Evolutionary conservation across 192 early-diverging fungal genomes (phyloP).

Genomic region (Linnemannia schmuckeri): DNA sequence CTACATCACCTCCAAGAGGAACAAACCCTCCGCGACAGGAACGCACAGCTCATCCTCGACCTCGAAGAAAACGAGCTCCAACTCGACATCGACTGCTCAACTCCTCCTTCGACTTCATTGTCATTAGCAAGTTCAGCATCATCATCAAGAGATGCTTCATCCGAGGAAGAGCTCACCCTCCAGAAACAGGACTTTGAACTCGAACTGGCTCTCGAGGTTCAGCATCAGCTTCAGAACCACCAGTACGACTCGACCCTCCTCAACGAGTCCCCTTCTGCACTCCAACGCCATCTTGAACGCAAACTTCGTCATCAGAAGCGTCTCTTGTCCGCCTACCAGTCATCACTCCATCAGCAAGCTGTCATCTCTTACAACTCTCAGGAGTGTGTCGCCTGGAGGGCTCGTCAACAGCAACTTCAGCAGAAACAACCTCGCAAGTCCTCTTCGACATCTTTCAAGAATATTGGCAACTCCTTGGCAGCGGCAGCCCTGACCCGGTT

Average conservation of each 20-base stretch:
- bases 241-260: slow-evolving; percentile 37
- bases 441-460: neutral
- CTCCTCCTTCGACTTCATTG: neutral
- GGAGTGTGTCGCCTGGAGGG: slow-evolving; percentile 49
- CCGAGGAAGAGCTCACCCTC: slow-evolving; percentile 25
- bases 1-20: slow-evolving; percentile 50
- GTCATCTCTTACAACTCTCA: slow-evolving; percentile 28
- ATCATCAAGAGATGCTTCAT: neutral
- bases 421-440: neutral
- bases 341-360: slow-evolving; percentile 29
- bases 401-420: slow-evolving; percentile 14
- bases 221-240: slow-evolving; percentile 22
- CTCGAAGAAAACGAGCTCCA: slow-evolving; percentile 48
- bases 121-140: neutral
- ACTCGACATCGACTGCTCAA: slow-evolving; percentile 27
- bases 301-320: slow-evolving; percentile 31
- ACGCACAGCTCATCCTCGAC: slow-evolving; percentile 35
- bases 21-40: slow-evolving; percentile 35
- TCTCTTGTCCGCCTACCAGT: slow-evolving; percentile 25
- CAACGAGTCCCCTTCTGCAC: slow-evolving; percentile 48
- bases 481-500: slow-evolving; percentile 27
- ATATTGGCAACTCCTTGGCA: neutral
- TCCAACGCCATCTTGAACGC: slow-evolving; percentile 37
- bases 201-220: slow-evolving; percentile 44
- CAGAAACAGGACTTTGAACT: slow-evolving; percentile 51